phyloP scores from a whole-genome alignment of 495 filamentous ascomycete genomes.

The Aspergillus biplanus region DNA sequence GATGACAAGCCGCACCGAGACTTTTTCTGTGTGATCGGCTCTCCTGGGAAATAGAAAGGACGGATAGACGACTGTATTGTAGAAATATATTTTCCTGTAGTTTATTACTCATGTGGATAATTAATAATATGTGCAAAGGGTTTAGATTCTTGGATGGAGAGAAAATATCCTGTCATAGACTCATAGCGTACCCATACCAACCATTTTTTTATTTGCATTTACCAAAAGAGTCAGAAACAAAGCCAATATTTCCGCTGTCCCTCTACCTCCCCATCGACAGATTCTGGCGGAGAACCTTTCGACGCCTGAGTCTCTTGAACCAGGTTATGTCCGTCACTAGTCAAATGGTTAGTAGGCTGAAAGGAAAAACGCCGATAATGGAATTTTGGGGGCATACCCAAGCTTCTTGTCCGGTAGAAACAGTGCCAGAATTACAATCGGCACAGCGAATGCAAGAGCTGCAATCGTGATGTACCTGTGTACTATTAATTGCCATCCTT shows the following conservation, averaged over 20 bases:
- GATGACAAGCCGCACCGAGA: constrained; percentile 39
- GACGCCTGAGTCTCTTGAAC: constrained; percentile 25
- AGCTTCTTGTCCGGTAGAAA: constrained; percentile 49
- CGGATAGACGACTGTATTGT: background rate
- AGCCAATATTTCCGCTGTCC: background rate
- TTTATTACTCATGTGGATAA: background rate
- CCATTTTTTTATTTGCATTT: background rate
- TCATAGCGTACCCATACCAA: background rate
- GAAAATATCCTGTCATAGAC: background rate
- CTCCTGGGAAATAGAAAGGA: constrained; percentile 36
- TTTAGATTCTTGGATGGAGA: background rate
- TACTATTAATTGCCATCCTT: constrained; percentile 1
- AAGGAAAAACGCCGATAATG: background rate
- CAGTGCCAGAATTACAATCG: constrained; percentile 40
- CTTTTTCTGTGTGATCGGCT: constrained; percentile 43
- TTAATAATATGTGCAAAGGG: background rate
- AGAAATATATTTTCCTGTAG: no score
- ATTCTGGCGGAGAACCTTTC: background rate
- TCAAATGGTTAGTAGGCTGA: constrained; percentile 11
- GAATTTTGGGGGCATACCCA: constrained; percentile 31
- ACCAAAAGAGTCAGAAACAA: background rate
- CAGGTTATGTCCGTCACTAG: constrained; percentile 37
- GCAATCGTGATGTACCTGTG: constrained; percentile 47
- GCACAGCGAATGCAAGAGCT: constrained; percentile 43
- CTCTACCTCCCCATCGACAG: constrained; percentile 5